phyloP scores from a whole-genome alignment of 1,284 basidiomycete species.

The Irpex lacteus region DNA sequence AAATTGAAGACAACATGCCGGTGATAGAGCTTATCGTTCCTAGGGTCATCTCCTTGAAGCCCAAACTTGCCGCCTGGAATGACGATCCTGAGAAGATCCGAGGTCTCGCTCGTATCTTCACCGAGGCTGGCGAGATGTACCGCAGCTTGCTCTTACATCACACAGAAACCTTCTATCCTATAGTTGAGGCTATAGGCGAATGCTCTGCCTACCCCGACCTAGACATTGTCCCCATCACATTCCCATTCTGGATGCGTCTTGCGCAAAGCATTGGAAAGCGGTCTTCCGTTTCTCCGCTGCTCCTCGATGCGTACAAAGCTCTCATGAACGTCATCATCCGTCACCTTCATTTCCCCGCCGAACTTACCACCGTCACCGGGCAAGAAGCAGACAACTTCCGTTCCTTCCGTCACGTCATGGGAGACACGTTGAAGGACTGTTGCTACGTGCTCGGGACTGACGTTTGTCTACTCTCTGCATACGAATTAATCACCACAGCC shows the following conservation, averaged over 20 bases:
- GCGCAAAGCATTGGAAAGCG: constrained; percentile 80
- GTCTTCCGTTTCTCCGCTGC: constrained; percentile 63
- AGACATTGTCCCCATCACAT: constrained; percentile 97
- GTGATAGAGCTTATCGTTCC: constrained; percentile 89
- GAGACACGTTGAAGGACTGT: constrained; percentile 98
- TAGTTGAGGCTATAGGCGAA: constrained; percentile 93
- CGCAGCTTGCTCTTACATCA: constrained; percentile 88
- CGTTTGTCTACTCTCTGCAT: constrained; percentile 78
- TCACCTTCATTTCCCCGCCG: constrained; percentile 91
- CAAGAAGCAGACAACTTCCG: constrained; percentile 95
- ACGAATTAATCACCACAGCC: constrained; percentile 77
- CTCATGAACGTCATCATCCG: constrained; percentile 87
- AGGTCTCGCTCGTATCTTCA: constrained; percentile 89
- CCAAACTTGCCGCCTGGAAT: constrained; percentile 53
- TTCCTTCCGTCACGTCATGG: constrained; percentile 96
- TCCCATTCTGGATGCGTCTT: constrained; percentile 97
- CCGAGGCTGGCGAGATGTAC: constrained; percentile 97
- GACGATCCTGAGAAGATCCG: constrained; percentile 89
- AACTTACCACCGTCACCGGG: constrained; percentile 60
- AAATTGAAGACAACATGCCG: constrained; percentile 91
- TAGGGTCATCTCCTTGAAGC: constrained; percentile 71
- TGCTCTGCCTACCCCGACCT: constrained; percentile 93
- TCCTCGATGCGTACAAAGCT: constrained; percentile 79
- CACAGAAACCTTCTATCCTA: constrained; percentile 86
- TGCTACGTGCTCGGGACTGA: constrained; percentile 92